Percentiles rank a stretch among this genome's conserved stretches.
phyloP scores from a whole-genome alignment of 306 rosid species.

The Parietaria judaica region DNA sequence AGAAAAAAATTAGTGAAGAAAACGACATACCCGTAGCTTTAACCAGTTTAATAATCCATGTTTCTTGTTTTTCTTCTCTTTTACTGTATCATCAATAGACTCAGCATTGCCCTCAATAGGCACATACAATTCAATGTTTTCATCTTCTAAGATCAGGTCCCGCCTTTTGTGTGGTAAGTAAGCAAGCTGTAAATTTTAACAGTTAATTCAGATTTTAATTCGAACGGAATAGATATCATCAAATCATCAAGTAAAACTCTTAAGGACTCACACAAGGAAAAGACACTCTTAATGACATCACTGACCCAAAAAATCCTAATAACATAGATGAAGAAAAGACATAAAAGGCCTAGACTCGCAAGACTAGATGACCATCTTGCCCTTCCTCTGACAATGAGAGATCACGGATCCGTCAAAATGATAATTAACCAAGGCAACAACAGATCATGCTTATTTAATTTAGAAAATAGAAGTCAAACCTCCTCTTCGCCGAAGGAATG shows the following conservation, averaged over 20 bases:
- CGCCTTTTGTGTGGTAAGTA: conserved; percentile 93
- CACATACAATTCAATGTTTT: conserved; percentile 66
- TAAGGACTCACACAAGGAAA: too few species aligned
- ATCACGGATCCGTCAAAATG: too few species aligned
- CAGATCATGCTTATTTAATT: not conserved
- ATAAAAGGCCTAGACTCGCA: too few species aligned
- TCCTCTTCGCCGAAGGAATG: conserved; percentile 96
- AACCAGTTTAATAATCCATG: conserved; percentile 94
- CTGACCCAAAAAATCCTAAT: too few species aligned
- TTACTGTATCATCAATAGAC: conserved; percentile 42
- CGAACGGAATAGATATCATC: too few species aligned
- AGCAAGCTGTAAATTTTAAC: conserved; percentile 53
- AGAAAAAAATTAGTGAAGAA: conserved; percentile 6
- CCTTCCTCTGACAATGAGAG: too few species aligned
- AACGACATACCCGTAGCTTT: conserved; percentile 68
- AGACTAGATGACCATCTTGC: too few species aligned
- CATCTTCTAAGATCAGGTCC: conserved; percentile 85
- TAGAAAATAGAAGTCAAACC: conserved; percentile 29
- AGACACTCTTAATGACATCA: too few species aligned
- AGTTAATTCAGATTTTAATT: too few species aligned
- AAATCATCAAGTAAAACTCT: too few species aligned
- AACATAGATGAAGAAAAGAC: too few species aligned
- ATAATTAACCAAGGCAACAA: not conserved
- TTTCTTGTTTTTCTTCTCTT: conserved; percentile 84
- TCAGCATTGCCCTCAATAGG: conserved; percentile 63